A percentile compares a stretch with the other conserved stretches of the same genome.
These are phyloP conservation scores for Yamadazyma dushanensis DNA, from an alignment of 1,139 yeast species.

Conservation along the genomic window DNA sequence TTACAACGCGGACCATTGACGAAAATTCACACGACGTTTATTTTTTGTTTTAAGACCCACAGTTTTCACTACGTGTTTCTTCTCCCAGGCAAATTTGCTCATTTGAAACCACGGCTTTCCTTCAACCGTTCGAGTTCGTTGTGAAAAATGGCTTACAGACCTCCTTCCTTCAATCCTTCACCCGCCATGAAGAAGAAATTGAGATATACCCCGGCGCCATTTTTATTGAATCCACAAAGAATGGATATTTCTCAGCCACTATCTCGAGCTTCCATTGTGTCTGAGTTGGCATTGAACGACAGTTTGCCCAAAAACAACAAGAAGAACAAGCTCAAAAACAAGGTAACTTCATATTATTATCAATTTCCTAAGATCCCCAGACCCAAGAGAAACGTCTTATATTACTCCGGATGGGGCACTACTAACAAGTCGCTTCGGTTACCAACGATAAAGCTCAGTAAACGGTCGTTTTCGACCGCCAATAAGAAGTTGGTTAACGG, in stretches of 20 bases:
- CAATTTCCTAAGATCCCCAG: slow-evolving; percentile 63
- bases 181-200: slow-evolving; percentile 14
- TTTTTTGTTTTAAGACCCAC: not conserved
- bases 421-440: slow-evolving; percentile 22
- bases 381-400: slow-evolving; percentile 59
- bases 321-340: slow-evolving; percentile 18
- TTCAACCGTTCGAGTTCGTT: not conserved
- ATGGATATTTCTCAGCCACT: slow-evolving; percentile 46
- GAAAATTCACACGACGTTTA: slow-evolving; percentile 1
- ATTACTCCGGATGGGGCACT: slow-evolving; percentile 48
- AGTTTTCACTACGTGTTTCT: no score
- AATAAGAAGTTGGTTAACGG: slow-evolving; percentile 37
- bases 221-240: slow-evolving; percentile 23
- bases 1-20: slow-evolving; percentile 1
- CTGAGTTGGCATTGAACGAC: slow-evolving; percentile 26
- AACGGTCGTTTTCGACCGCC: slow-evolving; percentile 40
- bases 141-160: slow-evolving; percentile 24
- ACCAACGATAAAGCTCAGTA: slow-evolving; percentile 28
- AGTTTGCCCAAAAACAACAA: slow-evolving; percentile 17
- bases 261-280: slow-evolving; percentile 41
- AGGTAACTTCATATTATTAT: slow-evolving; percentile 27
- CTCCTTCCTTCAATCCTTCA: slow-evolving; percentile 20
- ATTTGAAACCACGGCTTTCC: not conserved
- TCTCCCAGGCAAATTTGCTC: not conserved
- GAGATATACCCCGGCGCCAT: slow-evolving; percentile 20